These are phyloP conservation scores for Phlyctochytrium arcticum DNA, from an alignment of 192 early-diverging fungal species.

Conservation along the genomic window DNA sequence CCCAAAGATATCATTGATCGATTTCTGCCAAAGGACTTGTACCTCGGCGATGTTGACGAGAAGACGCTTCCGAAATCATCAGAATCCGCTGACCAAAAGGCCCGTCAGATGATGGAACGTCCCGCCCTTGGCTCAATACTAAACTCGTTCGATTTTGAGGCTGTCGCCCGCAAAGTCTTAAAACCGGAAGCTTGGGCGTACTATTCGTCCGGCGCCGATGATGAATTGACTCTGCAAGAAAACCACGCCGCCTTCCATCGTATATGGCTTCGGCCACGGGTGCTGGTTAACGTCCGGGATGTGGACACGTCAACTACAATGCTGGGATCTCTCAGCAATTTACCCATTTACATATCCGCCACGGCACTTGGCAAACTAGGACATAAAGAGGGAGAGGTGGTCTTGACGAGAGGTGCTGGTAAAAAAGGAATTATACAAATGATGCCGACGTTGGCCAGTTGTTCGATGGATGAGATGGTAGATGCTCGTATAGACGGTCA, in stretches of 20 bases:
- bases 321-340: slow-evolving; percentile 21
- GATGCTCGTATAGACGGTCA: slow-evolving; percentile 32
- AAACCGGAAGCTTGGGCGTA: slow-evolving; percentile 74
- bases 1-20: slow-evolving; percentile 59
- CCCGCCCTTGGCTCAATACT: slow-evolving; percentile 57
- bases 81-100: not conserved
- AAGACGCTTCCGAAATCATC: not conserved
- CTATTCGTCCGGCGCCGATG: slow-evolving; percentile 73
- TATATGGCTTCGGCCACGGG: slow-evolving; percentile 58
- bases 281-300: slow-evolving; percentile 45
- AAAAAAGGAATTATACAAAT: slow-evolving; percentile 64
- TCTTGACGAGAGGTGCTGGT: slow-evolving; percentile 55
- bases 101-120: slow-evolving; percentile 33
- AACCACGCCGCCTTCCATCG: slow-evolving; percentile 76
- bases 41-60: slow-evolving; percentile 53
- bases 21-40: slow-evolving; percentile 46
- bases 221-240: slow-evolving; percentile 77
- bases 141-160: slow-evolving; percentile 74
- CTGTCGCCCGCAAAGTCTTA: slow-evolving; percentile 51
- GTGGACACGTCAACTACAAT: slow-evolving; percentile 39
- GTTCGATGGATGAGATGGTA: slow-evolving; percentile 53
- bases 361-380: slow-evolving; percentile 60
- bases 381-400: slow-evolving; percentile 70
- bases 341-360: slow-evolving; percentile 56
- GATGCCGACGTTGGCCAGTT: slow-evolving; percentile 75